phyloP scores from a whole-genome alignment of 345 rosid species.

The Eucalyptus tenuipes region DNA sequence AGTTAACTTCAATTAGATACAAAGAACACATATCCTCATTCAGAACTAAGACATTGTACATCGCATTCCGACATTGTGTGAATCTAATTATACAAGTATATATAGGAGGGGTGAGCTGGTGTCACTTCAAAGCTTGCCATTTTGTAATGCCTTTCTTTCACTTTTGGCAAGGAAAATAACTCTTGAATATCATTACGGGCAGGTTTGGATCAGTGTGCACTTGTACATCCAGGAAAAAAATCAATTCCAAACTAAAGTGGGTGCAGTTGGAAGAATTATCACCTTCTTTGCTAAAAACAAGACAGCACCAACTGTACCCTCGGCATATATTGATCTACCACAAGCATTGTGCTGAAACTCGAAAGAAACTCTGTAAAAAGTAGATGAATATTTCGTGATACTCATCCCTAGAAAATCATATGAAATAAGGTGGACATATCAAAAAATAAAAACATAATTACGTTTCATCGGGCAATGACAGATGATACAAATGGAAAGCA shows the following conservation, averaged over 20 bases:
- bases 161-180: not conserved
- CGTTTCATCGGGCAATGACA: conserved; percentile 75
- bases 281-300: conserved; percentile 89
- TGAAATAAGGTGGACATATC: not conserved
- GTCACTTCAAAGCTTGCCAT: not conserved
- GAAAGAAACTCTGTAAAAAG: conserved; percentile 52
- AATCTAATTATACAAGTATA: not conserved
- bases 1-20: not conserved
- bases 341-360: conserved; percentile 98
- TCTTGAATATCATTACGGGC: not conserved
- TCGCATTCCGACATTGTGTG: not conserved
- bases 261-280: not conserved
- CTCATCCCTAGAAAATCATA: not conserved
- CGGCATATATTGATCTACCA: conserved; percentile 84
- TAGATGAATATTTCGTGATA: not conserved
- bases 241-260: not conserved
- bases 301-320: conserved; percentile 81
- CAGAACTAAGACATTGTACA: not conserved
- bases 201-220: not conserved
- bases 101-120: not conserved
- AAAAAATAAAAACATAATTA: conserved; percentile 4
- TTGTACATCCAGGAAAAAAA: not conserved
- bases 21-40: not conserved
- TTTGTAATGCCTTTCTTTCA: not conserved
- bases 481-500: conserved; percentile 81